phyloP scores from a whole-genome alignment of 2,329 filamentous ascomycete genomes.

The Pseudopyrenochaeta lycopersici region DNA sequence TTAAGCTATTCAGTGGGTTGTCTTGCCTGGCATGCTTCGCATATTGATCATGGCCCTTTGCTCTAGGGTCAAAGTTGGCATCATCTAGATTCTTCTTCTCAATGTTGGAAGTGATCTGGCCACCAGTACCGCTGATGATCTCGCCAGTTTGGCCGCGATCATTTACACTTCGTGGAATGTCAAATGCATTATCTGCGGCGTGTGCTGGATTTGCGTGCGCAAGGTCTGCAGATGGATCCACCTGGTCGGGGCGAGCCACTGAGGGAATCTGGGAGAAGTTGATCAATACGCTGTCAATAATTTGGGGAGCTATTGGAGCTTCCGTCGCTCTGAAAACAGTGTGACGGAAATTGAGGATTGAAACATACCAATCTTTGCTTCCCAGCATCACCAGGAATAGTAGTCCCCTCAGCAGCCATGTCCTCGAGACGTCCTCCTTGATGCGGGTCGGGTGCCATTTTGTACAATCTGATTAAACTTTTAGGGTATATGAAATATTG shows the following conservation, averaged over 20 bases:
- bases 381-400: slow-evolving; percentile 58
- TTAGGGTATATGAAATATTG: not conserved
- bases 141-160: slow-evolving; percentile 47
- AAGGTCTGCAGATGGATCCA: slow-evolving; percentile 38
- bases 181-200: slow-evolving; percentile 59
- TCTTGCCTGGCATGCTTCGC: slow-evolving; percentile 32
- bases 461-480: slow-evolving; percentile 1
- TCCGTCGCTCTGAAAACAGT: too few relatives aligned
- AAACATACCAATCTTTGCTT: slow-evolving; percentile 41
- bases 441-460: slow-evolving; percentile 34
- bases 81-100: slow-evolving; percentile 46
- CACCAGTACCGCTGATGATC: slow-evolving; percentile 46
- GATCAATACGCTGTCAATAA: not conserved
- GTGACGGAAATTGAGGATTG: not conserved
- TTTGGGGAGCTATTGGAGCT: not conserved
- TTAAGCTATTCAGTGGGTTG: slow-evolving; percentile 23
- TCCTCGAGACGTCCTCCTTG: slow-evolving; percentile 47
- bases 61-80: slow-evolving; percentile 25
- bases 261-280: slow-evolving; percentile 53
- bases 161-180: slow-evolving; percentile 52
- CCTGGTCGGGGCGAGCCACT: slow-evolving; percentile 58
- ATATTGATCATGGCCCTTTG: slow-evolving; percentile 33
- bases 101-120: slow-evolving; percentile 37
- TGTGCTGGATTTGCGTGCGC: slow-evolving; percentile 50
- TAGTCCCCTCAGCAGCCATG: slow-evolving; percentile 47